Base-by-base conservation (phyloP, 2,329 filamentous ascomycete genomes). In the Blastomyces emzantsi region DNA sequence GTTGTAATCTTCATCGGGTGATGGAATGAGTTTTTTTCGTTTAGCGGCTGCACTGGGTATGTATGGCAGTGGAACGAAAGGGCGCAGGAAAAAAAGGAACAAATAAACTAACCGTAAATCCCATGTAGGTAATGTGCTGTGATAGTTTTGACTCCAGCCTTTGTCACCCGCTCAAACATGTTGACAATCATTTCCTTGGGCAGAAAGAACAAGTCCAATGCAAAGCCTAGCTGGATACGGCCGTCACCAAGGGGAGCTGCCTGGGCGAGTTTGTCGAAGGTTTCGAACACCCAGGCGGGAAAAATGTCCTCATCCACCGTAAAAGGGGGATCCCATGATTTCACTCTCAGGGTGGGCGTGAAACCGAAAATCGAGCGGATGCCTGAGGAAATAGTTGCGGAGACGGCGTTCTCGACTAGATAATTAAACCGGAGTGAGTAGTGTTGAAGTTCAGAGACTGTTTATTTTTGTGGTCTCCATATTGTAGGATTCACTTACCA, bases 311-410 rank as follows among this genome's bases (percentile, higher is more conserved):
- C 61, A 13, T 65, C 64, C 0, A 64, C 56, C 9, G 61, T 64
- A 0, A 69, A 58, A 1, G 67, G 66, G 1, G 71, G 63, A 15
- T 64, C 64, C 71, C 71, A 74, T 25, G 58, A 55, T 41, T 68
- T 64, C 58, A 72, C 59, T 25, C 67, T 66, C 9, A 62, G 22
- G 3, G 67, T 67, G 3, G 69, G 66, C 3, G 64, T 57, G 57
- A 72, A 73, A 56, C 66, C 70, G 63, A 73, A 73, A 47, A 74
- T 51, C 2, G 70, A 67, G 1, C 73, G 66, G n/a, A 74, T 67
- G 5, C 72, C 72, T 2, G 72, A 73, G 5, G 69, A 66, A 1
- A 68, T 57, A 1, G 70, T 70, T 11, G 71, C 72, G 7, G 65
- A 56, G 22, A 74, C 33, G 17, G 66, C 72, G 43, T 69, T 65